Percentiles rank a stretch among this genome's conserved stretches.
Conservation (phyloP, 73 alveolate species). For the Uronychia binucleata region DNA sequence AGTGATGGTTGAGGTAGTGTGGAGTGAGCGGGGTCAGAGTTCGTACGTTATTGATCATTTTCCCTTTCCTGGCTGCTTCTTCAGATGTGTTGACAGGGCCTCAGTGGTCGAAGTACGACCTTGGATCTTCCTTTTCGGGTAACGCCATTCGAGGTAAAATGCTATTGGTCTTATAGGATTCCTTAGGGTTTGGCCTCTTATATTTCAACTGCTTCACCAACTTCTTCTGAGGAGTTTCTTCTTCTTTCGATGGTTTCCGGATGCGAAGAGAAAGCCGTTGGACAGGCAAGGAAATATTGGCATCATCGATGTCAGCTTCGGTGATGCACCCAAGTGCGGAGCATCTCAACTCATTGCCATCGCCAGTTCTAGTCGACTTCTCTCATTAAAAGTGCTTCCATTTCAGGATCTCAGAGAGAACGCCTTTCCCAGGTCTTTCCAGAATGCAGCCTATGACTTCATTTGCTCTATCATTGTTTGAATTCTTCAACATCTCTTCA, state of each 20-base stretch:
- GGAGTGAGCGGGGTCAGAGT: too few relatives aligned
- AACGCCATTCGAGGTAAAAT: too few relatives aligned
- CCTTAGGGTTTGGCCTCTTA: too few relatives aligned
- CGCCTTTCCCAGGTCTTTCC: background rate
- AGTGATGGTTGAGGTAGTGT: too few relatives aligned
- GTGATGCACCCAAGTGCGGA: background rate
- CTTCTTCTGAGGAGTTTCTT: too few relatives aligned
- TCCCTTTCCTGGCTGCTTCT: too few relatives aligned
- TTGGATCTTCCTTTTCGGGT: too few relatives aligned
- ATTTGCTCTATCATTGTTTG: background rate
- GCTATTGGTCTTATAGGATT: too few relatives aligned
- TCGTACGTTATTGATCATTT: too few relatives aligned
- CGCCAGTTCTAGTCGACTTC: background rate
- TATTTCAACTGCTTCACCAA: too few relatives aligned
- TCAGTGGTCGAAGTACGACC: too few relatives aligned
- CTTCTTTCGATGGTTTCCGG: background rate
- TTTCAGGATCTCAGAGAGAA: background rate
- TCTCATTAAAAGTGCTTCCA: background rate
- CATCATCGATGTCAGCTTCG: background rate
- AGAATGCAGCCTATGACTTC: background rate
- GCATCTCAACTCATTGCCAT: background rate
- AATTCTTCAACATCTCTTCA: background rate
- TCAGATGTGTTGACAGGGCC: too few relatives aligned
- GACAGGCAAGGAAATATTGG: background rate
- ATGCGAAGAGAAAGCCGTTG: background rate